Percentiles rank a stretch among this genome's conserved stretches.
phyloP scores from a whole-genome alignment of 257 asterid genomes.

The Misopates orontium region DNA sequence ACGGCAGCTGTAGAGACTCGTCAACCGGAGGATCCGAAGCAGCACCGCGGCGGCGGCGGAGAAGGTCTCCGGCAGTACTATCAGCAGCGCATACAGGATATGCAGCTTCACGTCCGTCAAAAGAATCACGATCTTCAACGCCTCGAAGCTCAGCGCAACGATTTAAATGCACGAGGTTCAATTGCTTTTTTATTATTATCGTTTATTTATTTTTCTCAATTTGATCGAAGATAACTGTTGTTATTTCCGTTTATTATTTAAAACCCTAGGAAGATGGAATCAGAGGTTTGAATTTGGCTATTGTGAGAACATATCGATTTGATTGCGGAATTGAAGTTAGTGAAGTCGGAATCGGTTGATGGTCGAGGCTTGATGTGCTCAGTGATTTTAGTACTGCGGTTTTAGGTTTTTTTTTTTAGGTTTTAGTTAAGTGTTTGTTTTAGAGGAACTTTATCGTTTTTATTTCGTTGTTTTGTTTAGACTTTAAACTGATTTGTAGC shows the following conservation, averaged over 20 bases:
- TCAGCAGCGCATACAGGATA: conserved; percentile 59
- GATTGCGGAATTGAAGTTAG: background rate
- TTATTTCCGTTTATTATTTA: background rate
- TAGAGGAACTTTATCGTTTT: background rate
- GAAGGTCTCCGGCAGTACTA: conserved; percentile 70
- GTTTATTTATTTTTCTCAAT: background rate
- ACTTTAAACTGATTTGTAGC: background rate
- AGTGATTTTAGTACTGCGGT: background rate
- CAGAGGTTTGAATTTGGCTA: background rate
- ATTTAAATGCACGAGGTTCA: conserved; percentile 62
- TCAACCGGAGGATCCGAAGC: conserved; percentile 37
- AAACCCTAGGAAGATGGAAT: conserved; percentile 25
- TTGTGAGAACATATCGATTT: background rate
- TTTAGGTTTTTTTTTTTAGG: background rate
- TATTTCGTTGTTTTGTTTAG: background rate
- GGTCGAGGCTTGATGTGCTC: background rate
- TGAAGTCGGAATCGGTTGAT: background rate
- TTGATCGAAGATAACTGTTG: conserved; percentile 7
- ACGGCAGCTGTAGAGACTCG: conserved; percentile 46
- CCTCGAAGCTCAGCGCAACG: conserved; percentile 81
- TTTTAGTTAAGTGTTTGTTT: background rate
- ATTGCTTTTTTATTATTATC: background rate
- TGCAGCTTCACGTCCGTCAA: conserved; percentile 58
- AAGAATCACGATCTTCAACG: conserved; percentile 64
- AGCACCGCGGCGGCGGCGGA: conserved; percentile 42